A percentile compares a stretch with the other conserved stretches of the same genome.
phyloP scores from a whole-genome alignment of 352 stramenopile species.

The Pythium phragmitis region DNA sequence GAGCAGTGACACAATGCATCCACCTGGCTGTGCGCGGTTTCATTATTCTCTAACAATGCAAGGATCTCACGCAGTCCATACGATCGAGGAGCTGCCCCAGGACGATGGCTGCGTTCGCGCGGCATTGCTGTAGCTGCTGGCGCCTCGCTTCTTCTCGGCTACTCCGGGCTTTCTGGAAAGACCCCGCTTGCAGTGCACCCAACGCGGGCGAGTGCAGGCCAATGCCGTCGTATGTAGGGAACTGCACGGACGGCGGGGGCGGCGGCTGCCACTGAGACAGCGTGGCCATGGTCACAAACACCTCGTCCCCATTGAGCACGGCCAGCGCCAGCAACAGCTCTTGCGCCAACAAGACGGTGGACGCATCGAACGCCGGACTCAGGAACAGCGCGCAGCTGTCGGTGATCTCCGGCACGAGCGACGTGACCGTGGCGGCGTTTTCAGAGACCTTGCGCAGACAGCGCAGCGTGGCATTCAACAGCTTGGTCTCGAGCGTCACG shows the following conservation, averaged over 20 bases:
- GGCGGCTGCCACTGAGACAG: slow-evolving; percentile 54
- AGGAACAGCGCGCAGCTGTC: slow-evolving; percentile 47
- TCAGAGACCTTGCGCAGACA: slow-evolving; percentile 52
- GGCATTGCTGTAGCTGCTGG: slow-evolving; percentile 1
- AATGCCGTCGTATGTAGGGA: slow-evolving; percentile 30
- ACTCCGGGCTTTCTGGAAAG: neutral
- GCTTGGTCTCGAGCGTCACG: slow-evolving; percentile 56
- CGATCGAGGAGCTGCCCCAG: neutral
- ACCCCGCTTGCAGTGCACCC: neutral
- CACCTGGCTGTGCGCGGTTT: slow-evolving; percentile 7
- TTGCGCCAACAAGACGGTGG: slow-evolving; percentile 40
- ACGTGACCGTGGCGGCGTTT: slow-evolving; percentile 45
- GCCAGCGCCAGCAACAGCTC: slow-evolving; percentile 47
- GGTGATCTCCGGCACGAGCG: slow-evolving; percentile 61
- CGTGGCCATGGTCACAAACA: slow-evolving; percentile 58
- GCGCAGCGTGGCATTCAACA: slow-evolving; percentile 54
- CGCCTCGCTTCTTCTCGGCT: neutral
- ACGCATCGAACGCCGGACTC: slow-evolving; percentile 28
- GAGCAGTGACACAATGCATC: neutral
- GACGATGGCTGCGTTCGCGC: slow-evolving; percentile 5
- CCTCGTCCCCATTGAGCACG: slow-evolving; percentile 66
- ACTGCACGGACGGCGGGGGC: slow-evolving; percentile 41
- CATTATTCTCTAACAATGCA: neutral
- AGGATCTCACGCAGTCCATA: neutral
- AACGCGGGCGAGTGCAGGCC: neutral